Evolutionary conservation across 768 basidiomycete species (phyloP), one percentile per base, ranked within the genome.

Genomic region (Suillus lakei): DNA sequence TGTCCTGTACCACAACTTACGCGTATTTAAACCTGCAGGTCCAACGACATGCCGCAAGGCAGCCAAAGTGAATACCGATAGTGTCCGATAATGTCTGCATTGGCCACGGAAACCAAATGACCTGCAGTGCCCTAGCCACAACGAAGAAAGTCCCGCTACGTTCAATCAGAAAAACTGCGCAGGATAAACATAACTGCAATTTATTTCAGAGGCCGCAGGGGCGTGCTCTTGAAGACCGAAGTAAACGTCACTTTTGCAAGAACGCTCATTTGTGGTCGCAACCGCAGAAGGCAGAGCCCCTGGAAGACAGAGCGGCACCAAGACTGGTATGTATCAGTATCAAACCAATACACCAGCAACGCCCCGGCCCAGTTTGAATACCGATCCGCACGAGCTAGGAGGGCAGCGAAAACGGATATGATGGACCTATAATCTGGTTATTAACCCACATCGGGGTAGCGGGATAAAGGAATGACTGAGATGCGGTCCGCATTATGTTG

Each of bases 21-120:
- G 2, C 23, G 26, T 59, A 59, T 75, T 75, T 77, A 77, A 59
- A 30, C 16, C 18, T 73, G 61, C 21, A 62, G 9, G 58, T 26
- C 36, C 30, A 36, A 39, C 48, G 34, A 34, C 41, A 21, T 55
- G 51, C 32, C 51, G 18, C 18, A 39, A 59, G 58, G 58, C 3
- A 28, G 58, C 26, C 58, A 41, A 59, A 59, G 58, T 59, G 28
- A 59, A 59, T 59, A 59, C 58, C 58, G 56, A 58, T 10, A 38
- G 23, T 1, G 23, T 5, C 23, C 26, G 39, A 59, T 21, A 28
- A 6, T 1, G 26, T 28, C 26, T 58, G 16, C n/a, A 28, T 10
- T 18, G 18, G 26, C 21, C 39, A 13, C 39, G 38, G 12, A 59
- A 12, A 41, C 18, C 28, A 28, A 28, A 13, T 59, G 38, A 21